These are phyloP conservation scores for Harrya chromipes DNA, from an alignment of 768 basidiomycete species.

Conservation along the genomic window DNA sequence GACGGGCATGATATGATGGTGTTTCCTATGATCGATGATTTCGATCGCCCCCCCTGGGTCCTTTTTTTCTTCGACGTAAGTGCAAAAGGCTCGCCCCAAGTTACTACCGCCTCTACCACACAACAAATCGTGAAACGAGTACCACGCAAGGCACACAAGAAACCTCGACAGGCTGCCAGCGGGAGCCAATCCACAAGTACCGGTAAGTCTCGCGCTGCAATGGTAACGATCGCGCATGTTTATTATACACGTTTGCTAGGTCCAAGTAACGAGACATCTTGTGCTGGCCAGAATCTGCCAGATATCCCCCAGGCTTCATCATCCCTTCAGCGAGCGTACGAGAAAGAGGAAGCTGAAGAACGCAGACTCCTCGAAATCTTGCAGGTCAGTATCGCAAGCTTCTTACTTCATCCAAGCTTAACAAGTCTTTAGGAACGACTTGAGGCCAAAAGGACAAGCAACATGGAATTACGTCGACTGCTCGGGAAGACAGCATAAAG, in stretches of 20 bases:
- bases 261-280: not conserved
- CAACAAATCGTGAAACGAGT: not conserved
- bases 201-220: not conserved
- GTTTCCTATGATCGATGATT: conserved; percentile 14
- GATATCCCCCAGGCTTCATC: not conserved
- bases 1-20: not conserved
- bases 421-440: conserved; percentile 3
- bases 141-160: not conserved
- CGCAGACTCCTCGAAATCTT: conserved; percentile 9
- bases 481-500: conserved; percentile 8
- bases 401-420: not conserved
- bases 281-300: too few relatives aligned
- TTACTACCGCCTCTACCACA: not conserved
- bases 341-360: conserved; percentile 14
- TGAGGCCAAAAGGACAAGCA: conserved; percentile 4
- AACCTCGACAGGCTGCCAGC: not conserved
- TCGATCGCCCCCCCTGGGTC: conserved; percentile 11
- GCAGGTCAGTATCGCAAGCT: conserved; percentile 1
- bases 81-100: not conserved
- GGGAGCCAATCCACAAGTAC: not conserved
- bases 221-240: not conserved
- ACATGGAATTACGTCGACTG: conserved; percentile 10
- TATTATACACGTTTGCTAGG: not conserved
- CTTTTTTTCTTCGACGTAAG: conserved; percentile 11
- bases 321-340: conserved; percentile 6